Percentiles rank a stretch among this genome's conserved stretches.
Conservation (phyloP, 768 basidiomycete species). For the Suillus alpinus region DNA sequence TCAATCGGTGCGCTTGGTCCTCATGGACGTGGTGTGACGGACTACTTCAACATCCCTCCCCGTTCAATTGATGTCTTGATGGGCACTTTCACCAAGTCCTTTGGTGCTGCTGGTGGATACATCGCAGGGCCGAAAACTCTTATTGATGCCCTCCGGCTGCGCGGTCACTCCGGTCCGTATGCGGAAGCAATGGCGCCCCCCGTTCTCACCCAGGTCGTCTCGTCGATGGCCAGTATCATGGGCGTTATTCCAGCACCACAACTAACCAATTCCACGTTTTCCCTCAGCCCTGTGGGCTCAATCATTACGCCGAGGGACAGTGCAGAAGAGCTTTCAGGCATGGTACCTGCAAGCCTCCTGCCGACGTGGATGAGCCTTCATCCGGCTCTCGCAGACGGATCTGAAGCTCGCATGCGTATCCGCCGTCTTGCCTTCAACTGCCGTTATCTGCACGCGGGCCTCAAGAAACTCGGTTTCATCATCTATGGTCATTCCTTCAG, state of each 20-base stretch:
- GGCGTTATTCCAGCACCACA: constrained; percentile 52
- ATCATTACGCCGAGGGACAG: constrained; percentile 24
- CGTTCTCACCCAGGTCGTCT: constrained; percentile 85
- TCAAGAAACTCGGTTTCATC: constrained; percentile 94
- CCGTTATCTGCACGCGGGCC: constrained; percentile 82
- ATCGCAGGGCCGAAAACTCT: constrained; percentile 80
- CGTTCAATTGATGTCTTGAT: constrained; percentile 86
- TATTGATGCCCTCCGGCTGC: constrained; percentile 78
- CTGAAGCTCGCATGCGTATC: constrained; percentile 79
- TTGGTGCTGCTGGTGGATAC: constrained; percentile 94
- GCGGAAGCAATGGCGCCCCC: constrained; percentile 90
- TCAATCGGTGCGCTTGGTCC: constrained; percentile 96
- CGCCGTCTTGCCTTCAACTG: constrained; percentile 93
- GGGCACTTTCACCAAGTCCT: constrained; percentile 98
- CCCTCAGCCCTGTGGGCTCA: constrained; percentile 34
- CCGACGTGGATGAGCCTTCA: constrained; percentile 82
- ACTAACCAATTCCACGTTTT: constrained; percentile 27
- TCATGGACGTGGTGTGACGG: constrained; percentile 89
- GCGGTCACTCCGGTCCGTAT: constrained; percentile 80
- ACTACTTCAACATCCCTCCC: constrained; percentile 89
- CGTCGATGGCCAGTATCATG: constrained; percentile 97
- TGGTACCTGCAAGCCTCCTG: constrained; percentile 59
- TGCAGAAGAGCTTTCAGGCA: constrained; percentile 59
- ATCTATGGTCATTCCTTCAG: constrained; percentile 89
- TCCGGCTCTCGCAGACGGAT: constrained; percentile 69